Evolutionary conservation across 495 filamentous ascomycete species (phyloP), one percentile per base, ranked within the genome.

Genomic region (Diplogelasinospora grovesii): DNA sequence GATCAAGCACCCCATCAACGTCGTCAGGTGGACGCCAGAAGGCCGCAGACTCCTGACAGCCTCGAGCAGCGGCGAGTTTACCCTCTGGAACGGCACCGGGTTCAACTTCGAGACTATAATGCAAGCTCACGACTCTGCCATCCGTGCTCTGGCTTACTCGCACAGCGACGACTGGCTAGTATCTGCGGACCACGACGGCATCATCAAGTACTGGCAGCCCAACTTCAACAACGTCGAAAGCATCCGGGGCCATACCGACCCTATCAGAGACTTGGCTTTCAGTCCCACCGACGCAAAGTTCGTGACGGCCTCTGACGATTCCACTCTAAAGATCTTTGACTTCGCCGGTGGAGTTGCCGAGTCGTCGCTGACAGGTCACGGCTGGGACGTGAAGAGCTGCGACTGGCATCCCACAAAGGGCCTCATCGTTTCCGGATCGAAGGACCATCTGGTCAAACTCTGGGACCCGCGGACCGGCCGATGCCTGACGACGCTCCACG

Each of bases 41-140:
- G 92, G 92, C 25, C 78, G 92, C 45, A 72, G 92, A 45, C 64
- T 98, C 31, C 71, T 98, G 53, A 97, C 92, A 0, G 92, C 86
- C 15, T 90, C 86, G 1, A 90, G 87, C 56, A 97, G 89, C 53
- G 92, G 92, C 41, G 92, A 98, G 59, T 98, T 98, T 52, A 98
- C 93, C 33, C 66, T 98, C 3, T 98, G 92, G 92, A 98, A 98
- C 60, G 92, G 92, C 43, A 96, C 87, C 32, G 92, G 86, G 1
- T 98, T 98, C 71, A 98, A 98, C 59, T 98, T 98, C 53, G 92
- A 98, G 67, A 98, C 92, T 1, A 95, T 96, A 26, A 93, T 94
- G 85, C 89, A 95, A 62, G 92, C 92, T 25, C 92, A 98, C 60
- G 93, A 98, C 63, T 79, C 81, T 27, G 89, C 89, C 37, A 90